Evolutionary conservation across 208 protist species (phyloP).

Genomic region (Borovskyia barvae): DNA sequence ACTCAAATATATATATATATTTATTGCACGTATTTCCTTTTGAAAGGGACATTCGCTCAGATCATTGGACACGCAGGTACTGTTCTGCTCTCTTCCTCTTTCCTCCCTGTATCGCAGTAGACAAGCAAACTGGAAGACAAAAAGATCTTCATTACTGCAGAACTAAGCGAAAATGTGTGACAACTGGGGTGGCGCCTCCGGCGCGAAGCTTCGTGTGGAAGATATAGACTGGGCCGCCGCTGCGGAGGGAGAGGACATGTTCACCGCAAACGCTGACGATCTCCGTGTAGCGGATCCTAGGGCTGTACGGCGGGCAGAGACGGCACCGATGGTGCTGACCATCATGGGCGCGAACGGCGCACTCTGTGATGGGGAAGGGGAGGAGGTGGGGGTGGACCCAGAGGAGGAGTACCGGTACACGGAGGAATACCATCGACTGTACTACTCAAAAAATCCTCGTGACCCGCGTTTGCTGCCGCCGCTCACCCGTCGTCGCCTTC

Average conservation of each 20-base stretch:
- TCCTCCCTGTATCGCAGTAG: background rate
- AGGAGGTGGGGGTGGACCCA: conserved; percentile 47
- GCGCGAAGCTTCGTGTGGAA: conserved; percentile 17
- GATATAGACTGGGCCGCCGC: conserved; percentile 38
- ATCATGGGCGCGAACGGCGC: conserved; percentile 52
- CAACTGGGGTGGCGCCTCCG: conserved; percentile 18
- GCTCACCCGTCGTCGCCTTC: conserved; percentile 36
- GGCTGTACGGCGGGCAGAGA: conserved; percentile 69
- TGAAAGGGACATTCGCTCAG: too few species aligned
- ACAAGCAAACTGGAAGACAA: conserved; percentile 2
- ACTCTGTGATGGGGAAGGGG: conserved; percentile 37
- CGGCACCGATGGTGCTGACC: conserved; percentile 75
- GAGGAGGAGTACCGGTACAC: conserved; percentile 84
- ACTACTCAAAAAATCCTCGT: conserved; percentile 78
- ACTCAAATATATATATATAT: too few species aligned
- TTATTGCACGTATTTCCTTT: too few species aligned
- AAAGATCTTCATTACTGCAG: background rate
- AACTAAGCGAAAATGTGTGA: background rate
- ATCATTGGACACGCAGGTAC: too few species aligned
- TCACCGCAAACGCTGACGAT: conserved; percentile 23
- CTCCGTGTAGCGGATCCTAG: conserved; percentile 54
- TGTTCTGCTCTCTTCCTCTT: background rate
- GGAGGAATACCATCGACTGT: conserved; percentile 71
- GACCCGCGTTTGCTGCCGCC: conserved; percentile 82
- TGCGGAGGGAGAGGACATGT: conserved; percentile 39